Evolutionary conservation across 2,329 filamentous ascomycete genomes (phyloP).

Genomic region (Tolypocladium pustulatum): DNA sequence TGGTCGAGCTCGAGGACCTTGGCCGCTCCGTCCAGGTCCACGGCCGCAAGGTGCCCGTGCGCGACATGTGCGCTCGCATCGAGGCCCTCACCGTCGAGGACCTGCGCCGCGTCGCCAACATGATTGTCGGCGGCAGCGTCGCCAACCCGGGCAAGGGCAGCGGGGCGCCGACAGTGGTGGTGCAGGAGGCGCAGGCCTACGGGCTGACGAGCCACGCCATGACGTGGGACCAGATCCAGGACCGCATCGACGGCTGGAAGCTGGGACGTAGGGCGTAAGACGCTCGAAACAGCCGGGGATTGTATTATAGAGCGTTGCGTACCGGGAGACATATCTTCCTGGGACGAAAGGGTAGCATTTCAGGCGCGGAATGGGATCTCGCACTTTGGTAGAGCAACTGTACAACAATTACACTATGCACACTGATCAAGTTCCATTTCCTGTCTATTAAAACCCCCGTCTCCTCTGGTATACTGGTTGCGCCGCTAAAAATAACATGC

Average conservation of each 20-base stretch:
- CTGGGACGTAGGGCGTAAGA: conserved; percentile 45
- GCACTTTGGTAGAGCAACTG: background rate
- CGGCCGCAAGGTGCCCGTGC: conserved; percentile 80
- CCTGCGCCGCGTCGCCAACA: conserved; percentile 67
- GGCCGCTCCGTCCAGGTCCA: conserved; percentile 96
- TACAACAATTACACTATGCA: background rate
- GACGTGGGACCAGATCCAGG: conserved; percentile 83
- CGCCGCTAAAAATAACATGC: background rate
- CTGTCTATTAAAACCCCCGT: background rate
- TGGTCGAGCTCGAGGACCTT: conserved; percentile 95
- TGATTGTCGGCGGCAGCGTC: conserved; percentile 69
- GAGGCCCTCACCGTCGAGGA: conserved; percentile 72
- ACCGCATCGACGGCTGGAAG: conserved; percentile 73
- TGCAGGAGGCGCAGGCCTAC: conserved; percentile 79
- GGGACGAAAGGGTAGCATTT: background rate
- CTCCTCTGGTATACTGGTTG: background rate
- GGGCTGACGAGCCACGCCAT: conserved; percentile 58
- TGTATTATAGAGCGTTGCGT: background rate
- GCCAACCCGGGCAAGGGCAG: conserved; percentile 67
- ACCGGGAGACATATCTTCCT: background rate
- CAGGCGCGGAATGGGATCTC: background rate
- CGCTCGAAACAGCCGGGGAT: background rate
- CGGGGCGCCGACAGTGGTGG: conserved; percentile 83
- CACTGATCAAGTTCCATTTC: background rate
- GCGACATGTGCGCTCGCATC: conserved; percentile 86